Evolutionary conservation across 2,329 filamentous ascomycete genomes (phyloP).

Genomic region (Ophioceras dolichostomum): DNA sequence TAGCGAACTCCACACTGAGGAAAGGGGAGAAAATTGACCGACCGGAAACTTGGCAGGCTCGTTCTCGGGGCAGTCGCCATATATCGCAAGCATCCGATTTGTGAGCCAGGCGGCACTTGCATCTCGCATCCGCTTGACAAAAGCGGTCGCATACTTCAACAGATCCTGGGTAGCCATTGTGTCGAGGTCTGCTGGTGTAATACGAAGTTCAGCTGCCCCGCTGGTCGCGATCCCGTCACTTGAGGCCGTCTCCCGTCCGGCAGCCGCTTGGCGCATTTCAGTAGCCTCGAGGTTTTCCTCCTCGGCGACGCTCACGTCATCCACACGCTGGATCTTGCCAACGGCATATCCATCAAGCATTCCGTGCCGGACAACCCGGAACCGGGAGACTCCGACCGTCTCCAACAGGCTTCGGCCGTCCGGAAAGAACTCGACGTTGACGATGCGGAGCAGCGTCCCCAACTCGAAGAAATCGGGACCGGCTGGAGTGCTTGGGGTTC

Average conservation of each 20-base stretch:
- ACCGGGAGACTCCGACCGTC: conserved; percentile 63
- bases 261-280: conserved; percentile 36
- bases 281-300: conserved; percentile 65
- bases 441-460: conserved; percentile 67
- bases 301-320: conserved; percentile 71
- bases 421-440: conserved; percentile 58
- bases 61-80: conserved; percentile 58
- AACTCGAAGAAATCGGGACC: conserved; percentile 50
- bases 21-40: no score
- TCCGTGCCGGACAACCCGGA: conserved; percentile 54
- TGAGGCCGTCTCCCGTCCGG: not conserved
- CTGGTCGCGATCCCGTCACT: conserved; percentile 1
- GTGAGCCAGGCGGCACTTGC: conserved; percentile 65
- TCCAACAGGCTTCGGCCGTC: conserved; percentile 78
- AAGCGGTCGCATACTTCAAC: conserved; percentile 51
- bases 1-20: no score
- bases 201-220: conserved; percentile 2
- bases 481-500: conserved; percentile 27
- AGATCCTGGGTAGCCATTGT: conserved; percentile 59
- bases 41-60: conserved; percentile 71
- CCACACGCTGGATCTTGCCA: conserved; percentile 62
- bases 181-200: conserved; percentile 25
- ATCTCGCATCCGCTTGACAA: conserved; percentile 56
- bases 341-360: conserved; percentile 66
- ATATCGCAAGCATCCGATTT: conserved; percentile 57